phyloP scores from a whole-genome alignment of 2,329 filamentous ascomycete species.

The Aspergillaceae sp. region DNA sequence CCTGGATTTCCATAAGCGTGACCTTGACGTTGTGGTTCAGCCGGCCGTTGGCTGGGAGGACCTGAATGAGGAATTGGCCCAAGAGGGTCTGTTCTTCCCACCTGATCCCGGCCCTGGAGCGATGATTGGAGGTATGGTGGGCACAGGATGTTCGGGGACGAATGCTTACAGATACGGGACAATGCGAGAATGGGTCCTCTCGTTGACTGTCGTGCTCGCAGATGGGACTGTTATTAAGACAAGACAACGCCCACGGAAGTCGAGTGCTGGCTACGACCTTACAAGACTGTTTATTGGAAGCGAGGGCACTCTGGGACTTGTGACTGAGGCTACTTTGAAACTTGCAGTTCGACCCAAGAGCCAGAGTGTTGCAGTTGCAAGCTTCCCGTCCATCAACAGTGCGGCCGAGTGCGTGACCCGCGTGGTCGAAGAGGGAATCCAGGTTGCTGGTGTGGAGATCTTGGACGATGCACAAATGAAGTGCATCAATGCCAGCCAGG shows the following conservation, averaged over 20 bases:
- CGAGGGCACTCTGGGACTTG: conserved; percentile 82
- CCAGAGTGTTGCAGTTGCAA: conserved; percentile 70
- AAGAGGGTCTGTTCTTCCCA: conserved; percentile 78
- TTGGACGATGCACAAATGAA: conserved; percentile 86
- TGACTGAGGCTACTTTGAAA: conserved; percentile 85
- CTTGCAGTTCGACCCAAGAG: conserved; percentile 71
- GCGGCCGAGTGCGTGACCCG: conserved; percentile 71
- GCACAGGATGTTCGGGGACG: conserved; percentile 56
- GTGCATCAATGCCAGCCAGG: conserved; percentile 50
- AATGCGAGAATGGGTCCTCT: conserved; percentile 89
- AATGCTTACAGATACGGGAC: conserved; percentile 90
- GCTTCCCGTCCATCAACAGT: conserved; percentile 55
- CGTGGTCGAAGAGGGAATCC: conserved; percentile 72
- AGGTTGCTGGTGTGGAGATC: conserved; percentile 85
- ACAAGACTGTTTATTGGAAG: conserved; percentile 83
- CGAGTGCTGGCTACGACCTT: conserved; percentile 83
- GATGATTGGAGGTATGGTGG: conserved; percentile 70
- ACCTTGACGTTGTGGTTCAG: conserved; percentile 68
- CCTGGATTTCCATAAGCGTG: conserved; percentile 64
- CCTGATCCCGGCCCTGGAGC: conserved; percentile 85
- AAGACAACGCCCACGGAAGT: conserved; percentile 77
- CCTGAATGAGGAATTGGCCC: conserved; percentile 67
- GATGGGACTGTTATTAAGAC: conserved; percentile 89
- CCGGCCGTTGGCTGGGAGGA: conserved; percentile 79
- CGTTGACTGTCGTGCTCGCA: conserved; percentile 76